These are phyloP conservation scores for Setomelanomma holmii DNA, from an alignment of 2,329 filamentous ascomycete species.

Conservation along the genomic window DNA sequence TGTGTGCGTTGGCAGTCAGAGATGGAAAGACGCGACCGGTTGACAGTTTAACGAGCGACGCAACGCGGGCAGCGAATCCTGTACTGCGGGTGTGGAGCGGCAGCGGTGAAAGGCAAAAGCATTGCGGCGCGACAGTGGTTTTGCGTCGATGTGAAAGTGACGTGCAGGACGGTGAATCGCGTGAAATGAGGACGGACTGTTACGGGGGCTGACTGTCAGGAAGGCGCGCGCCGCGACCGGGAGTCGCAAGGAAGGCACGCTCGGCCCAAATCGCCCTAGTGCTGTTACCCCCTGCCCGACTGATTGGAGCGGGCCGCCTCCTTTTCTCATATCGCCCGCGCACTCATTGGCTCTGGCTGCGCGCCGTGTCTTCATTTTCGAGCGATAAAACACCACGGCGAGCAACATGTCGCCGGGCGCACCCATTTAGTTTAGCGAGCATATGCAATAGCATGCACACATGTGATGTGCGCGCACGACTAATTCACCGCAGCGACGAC, in stretches of 20 bases:
- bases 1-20: constrained; percentile 44
- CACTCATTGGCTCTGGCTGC: constrained; percentile 13
- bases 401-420: constrained; percentile 20
- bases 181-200: constrained; percentile 38
- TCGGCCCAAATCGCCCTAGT: constrained; percentile 22
- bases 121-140: constrained; percentile 24
- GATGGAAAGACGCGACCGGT: constrained; percentile 4
- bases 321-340: constrained; percentile 36
- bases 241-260: constrained; percentile 23
- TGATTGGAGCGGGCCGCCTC: constrained; percentile 34
- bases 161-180: constrained; percentile 25
- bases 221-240: constrained; percentile 18
- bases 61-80: constrained; percentile 15
- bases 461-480: constrained; percentile 29
- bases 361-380: constrained; percentile 2
- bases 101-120: constrained; percentile 28
- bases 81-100: constrained; percentile 17
- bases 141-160: constrained; percentile 20
- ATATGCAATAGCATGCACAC: constrained; percentile 32
- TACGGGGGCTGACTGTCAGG: constrained; percentile 34
- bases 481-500: constrained; percentile 10
- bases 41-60: constrained; percentile 8
- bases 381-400: constrained; percentile 26
- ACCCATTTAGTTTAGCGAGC: constrained; percentile 8
- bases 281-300: constrained; percentile 5